These are phyloP conservation scores for Plantago lanceolata DNA, from an alignment of 305 asterid genomes.

Conservation along the genomic window DNA sequence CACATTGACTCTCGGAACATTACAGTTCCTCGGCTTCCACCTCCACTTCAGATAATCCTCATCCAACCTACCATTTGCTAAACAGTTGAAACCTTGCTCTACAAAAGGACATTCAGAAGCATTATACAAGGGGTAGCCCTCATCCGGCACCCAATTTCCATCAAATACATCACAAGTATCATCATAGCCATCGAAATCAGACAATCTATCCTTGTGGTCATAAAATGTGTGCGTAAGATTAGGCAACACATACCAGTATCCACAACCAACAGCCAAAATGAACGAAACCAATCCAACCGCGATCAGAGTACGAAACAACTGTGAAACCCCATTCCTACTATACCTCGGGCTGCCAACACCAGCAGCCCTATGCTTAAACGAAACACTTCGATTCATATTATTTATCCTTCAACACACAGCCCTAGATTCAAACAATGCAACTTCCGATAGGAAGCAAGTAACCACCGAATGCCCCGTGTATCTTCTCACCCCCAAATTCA, in stretches of 20 bases:
- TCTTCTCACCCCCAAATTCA: too few relatives aligned
- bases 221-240: constrained; percentile 46
- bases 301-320: constrained; percentile 30
- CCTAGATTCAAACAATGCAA: too few relatives aligned
- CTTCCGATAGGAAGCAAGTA: too few relatives aligned
- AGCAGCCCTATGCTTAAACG: constrained; percentile 51
- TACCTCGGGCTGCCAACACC: constrained; percentile 47
- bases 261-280: constrained; percentile 48
- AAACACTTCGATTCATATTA: constrained; percentile 44
- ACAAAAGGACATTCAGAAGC: constrained; percentile 60
- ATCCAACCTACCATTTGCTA: constrained; percentile 58
- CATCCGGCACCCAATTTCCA: constrained; percentile 54
- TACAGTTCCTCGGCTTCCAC: constrained; percentile 60
- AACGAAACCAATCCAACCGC: constrained; percentile 46
- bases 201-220: constrained; percentile 28
- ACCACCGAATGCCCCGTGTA: too few relatives aligned
- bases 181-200: too few relatives aligned
- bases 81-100: constrained; percentile 62
- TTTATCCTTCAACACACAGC: constrained; percentile 35
- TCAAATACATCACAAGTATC: constrained; percentile 51
- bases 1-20: constrained; percentile 58
- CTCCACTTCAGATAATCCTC: constrained; percentile 58
- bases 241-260: constrained; percentile 62
- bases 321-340: constrained; percentile 39
- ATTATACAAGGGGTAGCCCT: constrained; percentile 52